Conservation (phyloP, 148 eudicot species). For the Rhododendron henanense region DNA sequence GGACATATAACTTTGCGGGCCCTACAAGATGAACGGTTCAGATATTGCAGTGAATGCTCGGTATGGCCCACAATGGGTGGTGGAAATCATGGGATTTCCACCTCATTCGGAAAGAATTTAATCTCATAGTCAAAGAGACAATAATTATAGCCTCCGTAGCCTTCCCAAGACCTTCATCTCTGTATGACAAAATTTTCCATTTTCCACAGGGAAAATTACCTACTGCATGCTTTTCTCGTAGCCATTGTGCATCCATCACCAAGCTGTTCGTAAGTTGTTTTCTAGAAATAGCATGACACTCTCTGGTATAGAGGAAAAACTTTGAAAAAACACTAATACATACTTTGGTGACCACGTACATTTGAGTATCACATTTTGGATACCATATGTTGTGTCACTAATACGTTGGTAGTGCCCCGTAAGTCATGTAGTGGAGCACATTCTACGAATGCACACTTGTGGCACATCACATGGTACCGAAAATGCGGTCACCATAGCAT, state of each 20-base stretch:
- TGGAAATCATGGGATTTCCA: too few relatives aligned
- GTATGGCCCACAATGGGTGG: too few relatives aligned
- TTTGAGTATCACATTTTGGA: too few relatives aligned
- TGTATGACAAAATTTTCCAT: neutral
- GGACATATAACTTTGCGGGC: too few relatives aligned
- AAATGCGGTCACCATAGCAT: too few relatives aligned
- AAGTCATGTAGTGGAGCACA: neutral
- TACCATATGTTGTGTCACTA: neutral
- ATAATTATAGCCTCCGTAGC: neutral
- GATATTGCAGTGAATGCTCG: too few relatives aligned
- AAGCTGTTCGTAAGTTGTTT: neutral
- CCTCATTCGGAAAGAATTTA: too few relatives aligned
- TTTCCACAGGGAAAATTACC: neutral
- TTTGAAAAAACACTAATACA: neutral
- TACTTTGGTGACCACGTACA: too few relatives aligned
- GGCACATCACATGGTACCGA: too few relatives aligned
- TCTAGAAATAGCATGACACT: neutral
- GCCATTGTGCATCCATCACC: neutral
- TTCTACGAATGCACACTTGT: neutral
- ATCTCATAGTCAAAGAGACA: neutral
- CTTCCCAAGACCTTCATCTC: neutral
- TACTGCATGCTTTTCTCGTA: neutral
- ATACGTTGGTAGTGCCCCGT: neutral
- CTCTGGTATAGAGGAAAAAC: neutral
- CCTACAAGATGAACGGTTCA: too few relatives aligned